Evolutionary conservation across 2,329 filamentous ascomycete genomes (phyloP).

Genomic region (Alternaria triticimaculans): DNA sequence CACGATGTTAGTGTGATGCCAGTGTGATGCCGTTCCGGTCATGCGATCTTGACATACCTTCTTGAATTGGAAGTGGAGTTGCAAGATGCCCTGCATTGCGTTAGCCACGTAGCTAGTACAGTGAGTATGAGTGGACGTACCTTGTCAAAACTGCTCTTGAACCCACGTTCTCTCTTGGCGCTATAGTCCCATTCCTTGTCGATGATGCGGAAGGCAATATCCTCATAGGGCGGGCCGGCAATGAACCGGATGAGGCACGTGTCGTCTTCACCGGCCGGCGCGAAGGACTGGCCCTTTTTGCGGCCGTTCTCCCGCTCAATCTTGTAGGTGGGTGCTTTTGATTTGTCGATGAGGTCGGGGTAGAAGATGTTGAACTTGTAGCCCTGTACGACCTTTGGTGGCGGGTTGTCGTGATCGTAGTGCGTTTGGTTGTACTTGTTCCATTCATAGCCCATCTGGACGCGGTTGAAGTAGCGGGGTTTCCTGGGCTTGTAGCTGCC

Average conservation of each 20-base stretch:
- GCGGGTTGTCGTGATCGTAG: conserved; percentile 97
- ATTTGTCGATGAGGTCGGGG: conserved; percentile 93
- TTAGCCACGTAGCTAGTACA: conserved; percentile 31
- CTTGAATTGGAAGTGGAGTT: conserved; percentile 98
- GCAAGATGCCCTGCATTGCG: conserved; percentile 77
- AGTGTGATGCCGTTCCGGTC: conserved; percentile 17
- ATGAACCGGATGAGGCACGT: conserved; percentile 97
- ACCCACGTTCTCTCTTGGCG: conserved; percentile 91
- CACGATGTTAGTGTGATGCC: conserved; percentile 26
- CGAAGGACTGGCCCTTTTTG: conserved; percentile 88
- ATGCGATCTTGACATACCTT: conserved; percentile 67
- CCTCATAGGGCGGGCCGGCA: conserved; percentile 93
- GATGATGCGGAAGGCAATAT: conserved; percentile 95
- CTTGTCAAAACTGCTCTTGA: conserved; percentile 97
- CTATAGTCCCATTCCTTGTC: conserved; percentile 99
- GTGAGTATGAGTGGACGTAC: conserved; percentile 59
- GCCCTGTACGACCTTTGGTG: conserved; percentile 96
- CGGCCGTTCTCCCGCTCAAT: conserved; percentile 93
- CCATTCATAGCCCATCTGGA: conserved; percentile 99
- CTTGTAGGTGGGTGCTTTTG: conserved; percentile 91
- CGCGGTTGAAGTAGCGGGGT: conserved; percentile 95
- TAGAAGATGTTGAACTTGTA: conserved; percentile 99
- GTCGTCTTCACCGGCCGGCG: conserved; percentile 92
- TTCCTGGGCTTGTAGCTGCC: conserved; percentile 88
- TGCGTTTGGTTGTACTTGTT: conserved; percentile 99